Conservation (phyloP, 768 basidiomycete genomes). For the Kwoniella europaea region DNA sequence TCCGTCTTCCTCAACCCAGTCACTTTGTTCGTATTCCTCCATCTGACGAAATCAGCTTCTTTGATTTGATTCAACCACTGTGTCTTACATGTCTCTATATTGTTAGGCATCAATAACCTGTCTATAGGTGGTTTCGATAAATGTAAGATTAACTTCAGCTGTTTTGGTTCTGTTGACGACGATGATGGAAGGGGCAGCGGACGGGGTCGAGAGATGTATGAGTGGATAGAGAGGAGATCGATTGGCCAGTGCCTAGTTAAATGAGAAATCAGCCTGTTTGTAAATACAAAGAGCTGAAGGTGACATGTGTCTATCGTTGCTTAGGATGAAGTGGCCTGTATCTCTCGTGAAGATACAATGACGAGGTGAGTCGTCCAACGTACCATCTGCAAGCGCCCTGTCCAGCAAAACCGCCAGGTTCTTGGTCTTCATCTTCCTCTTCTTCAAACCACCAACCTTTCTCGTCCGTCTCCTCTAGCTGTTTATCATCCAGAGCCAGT, state of each 20-base stretch:
- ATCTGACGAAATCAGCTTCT: constrained; percentile 94
- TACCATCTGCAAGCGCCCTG: constrained; percentile 71
- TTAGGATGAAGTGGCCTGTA: too few relatives aligned
- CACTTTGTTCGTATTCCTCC: constrained; percentile 94
- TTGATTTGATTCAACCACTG: constrained; percentile 95
- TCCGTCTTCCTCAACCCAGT: constrained; percentile 87
- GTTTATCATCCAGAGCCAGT: constrained; percentile 86
- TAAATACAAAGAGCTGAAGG: too few relatives aligned
- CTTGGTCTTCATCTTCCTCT: constrained; percentile 26
- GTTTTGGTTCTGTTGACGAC: constrained; percentile 50
- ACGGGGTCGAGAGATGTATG: constrained; percentile 36
- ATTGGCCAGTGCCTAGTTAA: constrained; percentile 91
- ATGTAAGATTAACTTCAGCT: constrained; percentile 76
- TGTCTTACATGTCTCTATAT: constrained; percentile 84
- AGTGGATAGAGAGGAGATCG: constrained; percentile 83
- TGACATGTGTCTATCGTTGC: too few relatives aligned
- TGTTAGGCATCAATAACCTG: constrained; percentile 78
- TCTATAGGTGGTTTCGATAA: constrained; percentile 85
- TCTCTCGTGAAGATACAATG: too few relatives aligned
- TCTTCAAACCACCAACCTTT: constrained; percentile 99
- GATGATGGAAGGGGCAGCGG: constrained; percentile 62
- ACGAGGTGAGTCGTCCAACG: constrained; percentile 44
- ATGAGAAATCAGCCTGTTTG: background rate
- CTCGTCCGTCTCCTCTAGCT: constrained; percentile 75
- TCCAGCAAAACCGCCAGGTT: constrained; percentile 36